Conservation (phyloP, 148 eudicot species). For the Rhododendron kiyosumense region DNA sequence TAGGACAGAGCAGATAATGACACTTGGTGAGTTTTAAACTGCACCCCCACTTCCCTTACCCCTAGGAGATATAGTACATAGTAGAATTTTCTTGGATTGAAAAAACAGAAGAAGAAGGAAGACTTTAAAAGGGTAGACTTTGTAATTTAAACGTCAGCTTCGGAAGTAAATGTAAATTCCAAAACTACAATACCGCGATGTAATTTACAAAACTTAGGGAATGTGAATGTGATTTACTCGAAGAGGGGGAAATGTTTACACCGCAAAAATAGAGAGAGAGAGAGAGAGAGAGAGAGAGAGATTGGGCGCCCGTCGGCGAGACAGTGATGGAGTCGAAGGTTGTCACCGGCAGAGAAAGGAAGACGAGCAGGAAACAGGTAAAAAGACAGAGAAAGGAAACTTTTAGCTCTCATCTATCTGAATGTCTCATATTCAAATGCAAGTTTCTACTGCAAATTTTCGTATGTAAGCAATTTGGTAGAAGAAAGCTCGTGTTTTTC, state of each 20-base stretch:
- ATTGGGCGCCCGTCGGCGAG: not conserved
- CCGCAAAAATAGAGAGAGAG: not conserved
- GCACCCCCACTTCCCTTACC: too few species aligned
- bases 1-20: too few species aligned
- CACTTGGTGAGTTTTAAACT: too few species aligned
- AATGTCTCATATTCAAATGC: not conserved
- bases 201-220: not conserved
- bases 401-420: not conserved
- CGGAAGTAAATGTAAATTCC: not conserved
- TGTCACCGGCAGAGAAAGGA: not conserved
- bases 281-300: not conserved
- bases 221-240: not conserved
- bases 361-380: conserved; percentile 14
- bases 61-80: too few species aligned
- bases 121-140: not conserved
- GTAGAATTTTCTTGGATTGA: not conserved
- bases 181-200: not conserved
- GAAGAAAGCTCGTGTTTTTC: not conserved
- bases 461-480: not conserved
- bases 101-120: not conserved
- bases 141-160: not conserved
- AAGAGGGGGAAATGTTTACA: not conserved
- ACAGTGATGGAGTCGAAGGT: conserved; percentile 3
- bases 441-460: not conserved
- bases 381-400: not conserved